Evolutionary conservation across 2,329 filamentous ascomycete species (phyloP).

Genomic region (Colletotrichum cuscutae): DNA sequence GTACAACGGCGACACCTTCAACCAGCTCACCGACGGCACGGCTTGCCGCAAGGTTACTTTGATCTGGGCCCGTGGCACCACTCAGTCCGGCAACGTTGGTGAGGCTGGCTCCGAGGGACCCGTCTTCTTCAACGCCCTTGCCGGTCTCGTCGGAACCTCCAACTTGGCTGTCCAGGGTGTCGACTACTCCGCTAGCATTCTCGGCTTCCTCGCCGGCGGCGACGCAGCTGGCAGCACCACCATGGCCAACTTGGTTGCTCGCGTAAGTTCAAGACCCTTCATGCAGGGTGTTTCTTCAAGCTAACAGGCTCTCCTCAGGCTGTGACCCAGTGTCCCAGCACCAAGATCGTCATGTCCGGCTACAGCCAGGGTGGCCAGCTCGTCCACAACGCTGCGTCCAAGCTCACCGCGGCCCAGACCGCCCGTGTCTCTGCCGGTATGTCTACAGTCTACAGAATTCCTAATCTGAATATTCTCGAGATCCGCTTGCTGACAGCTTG

Average conservation of each 20-base stretch:
- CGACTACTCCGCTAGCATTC: conserved; percentile 57
- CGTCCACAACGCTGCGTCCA: conserved; percentile 56
- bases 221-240: conserved; percentile 53
- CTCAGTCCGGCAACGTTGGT: conserved; percentile 63
- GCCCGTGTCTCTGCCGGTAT: conserved; percentile 42
- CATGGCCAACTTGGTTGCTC: conserved; percentile 45
- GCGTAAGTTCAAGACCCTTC: background rate
- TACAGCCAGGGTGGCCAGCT: conserved; percentile 55
- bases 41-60: conserved; percentile 59
- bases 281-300: too few relatives aligned
- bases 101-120: conserved; percentile 54
- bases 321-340: conserved; percentile 53
- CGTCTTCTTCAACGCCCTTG: conserved; percentile 58
- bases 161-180: conserved; percentile 65
- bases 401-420: conserved; percentile 47
- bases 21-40: conserved; percentile 37
- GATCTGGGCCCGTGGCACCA: conserved; percentile 66
- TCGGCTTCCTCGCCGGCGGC: conserved; percentile 58
- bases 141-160: conserved; percentile 49
- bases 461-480: too few relatives aligned
- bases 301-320: conserved; percentile 41
- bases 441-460: background rate
- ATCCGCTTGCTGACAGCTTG: background rate
- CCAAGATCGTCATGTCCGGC: conserved; percentile 58
- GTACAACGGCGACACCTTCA: conserved; percentile 32